Conservation (phyloP, 768 basidiomycete species). For the Lactarius quietus region DNA sequence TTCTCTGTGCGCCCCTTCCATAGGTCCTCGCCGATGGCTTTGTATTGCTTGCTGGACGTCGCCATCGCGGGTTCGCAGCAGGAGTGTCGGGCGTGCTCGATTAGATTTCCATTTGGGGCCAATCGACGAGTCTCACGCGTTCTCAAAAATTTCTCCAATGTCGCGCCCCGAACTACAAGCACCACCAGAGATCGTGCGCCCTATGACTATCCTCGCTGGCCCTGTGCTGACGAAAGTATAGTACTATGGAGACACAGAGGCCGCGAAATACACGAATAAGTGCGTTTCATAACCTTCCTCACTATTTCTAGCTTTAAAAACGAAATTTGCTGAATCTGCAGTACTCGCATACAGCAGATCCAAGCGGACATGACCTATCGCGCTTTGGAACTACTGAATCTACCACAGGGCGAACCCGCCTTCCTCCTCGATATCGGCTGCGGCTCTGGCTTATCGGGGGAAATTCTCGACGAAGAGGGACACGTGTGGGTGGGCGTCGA, state of each 20-base stretch:
- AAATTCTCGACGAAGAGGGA: constrained; percentile 93
- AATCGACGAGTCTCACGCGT: not conserved
- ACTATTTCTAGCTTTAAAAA: not conserved
- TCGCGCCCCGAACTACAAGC: constrained; percentile 60
- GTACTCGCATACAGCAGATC: constrained; percentile 93
- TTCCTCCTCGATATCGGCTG: constrained; percentile 95
- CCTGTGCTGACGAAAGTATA: constrained; percentile 33
- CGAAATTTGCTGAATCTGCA: constrained; percentile 33
- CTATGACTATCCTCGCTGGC: not conserved
- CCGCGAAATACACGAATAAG: constrained; percentile 97
- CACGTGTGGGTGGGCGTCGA: constrained; percentile 93
- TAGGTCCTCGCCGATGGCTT: constrained; percentile 87
- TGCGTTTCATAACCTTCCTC: constrained; percentile 31
- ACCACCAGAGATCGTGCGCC: constrained; percentile 69
- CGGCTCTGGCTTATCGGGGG: constrained; percentile 94
- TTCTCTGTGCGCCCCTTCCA: constrained; percentile 96
- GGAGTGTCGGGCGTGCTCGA: constrained; percentile 9
- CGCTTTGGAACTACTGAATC: constrained; percentile 84
- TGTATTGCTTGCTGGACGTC: constrained; percentile 78
- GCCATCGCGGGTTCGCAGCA: constrained; percentile 45
- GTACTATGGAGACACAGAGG: constrained; percentile 97
- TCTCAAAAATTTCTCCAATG: constrained; percentile 34
- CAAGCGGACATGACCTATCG: constrained; percentile 98
- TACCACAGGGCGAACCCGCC: constrained; percentile 75
- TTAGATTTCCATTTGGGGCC: not conserved